Conservation (phyloP, 2,329 filamentous ascomycete genomes). For the Helminthosporium solani region DNA sequence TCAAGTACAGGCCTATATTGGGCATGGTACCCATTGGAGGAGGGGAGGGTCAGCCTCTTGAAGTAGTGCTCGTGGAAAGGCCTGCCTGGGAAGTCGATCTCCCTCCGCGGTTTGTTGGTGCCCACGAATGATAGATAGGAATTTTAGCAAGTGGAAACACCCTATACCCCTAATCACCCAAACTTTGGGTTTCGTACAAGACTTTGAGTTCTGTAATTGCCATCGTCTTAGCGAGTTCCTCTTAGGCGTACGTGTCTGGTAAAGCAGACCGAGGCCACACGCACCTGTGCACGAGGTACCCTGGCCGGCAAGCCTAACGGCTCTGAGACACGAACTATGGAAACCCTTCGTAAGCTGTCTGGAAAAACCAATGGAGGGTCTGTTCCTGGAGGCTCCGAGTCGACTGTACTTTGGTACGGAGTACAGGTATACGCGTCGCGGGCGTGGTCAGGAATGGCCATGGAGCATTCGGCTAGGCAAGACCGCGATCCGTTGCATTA, state of each 20-base stretch:
- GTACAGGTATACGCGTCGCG: background rate
- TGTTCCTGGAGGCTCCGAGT: background rate
- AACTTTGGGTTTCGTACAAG: background rate
- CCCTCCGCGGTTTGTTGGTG: constrained; percentile 61
- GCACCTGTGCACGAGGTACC: background rate
- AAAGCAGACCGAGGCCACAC: background rate
- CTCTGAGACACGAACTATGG: constrained; percentile 3
- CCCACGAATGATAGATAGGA: constrained; percentile 29
- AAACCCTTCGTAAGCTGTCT: constrained; percentile 5
- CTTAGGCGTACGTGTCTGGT: background rate
- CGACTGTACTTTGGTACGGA: background rate
- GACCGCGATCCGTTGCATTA: no score
- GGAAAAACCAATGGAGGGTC: background rate
- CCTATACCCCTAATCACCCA: background rate
- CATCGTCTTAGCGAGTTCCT: background rate
- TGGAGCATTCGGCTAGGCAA: no score
- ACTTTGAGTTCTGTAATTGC: background rate
- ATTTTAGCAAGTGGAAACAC: background rate
- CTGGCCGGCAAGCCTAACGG: constrained; percentile 3
- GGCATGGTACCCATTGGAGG: constrained; percentile 63
- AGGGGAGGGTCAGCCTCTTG: constrained; percentile 53
- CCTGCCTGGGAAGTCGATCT: constrained; percentile 81
- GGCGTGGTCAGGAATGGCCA: background rate
- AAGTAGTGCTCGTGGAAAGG: constrained; percentile 86
- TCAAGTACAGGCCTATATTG: constrained; percentile 92